Evolutionary conservation across 2,329 filamentous ascomycete species (phyloP).

Genomic region (Dactylellina haptotyla): DNA sequence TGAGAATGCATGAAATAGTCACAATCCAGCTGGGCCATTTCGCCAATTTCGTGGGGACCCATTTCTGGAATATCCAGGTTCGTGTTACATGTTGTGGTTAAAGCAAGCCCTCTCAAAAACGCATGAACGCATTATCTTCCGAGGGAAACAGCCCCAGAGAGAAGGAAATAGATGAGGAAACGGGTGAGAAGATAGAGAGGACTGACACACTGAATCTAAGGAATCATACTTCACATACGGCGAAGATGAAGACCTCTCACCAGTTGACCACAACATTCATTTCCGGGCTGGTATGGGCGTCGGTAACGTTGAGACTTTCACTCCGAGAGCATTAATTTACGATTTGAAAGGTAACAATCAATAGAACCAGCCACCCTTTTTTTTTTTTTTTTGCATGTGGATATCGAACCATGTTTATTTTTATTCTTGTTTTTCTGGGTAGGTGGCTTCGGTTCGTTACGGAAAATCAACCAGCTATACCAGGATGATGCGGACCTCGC

Average conservation of each 20-base stretch:
- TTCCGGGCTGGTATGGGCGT: constrained; percentile 84
- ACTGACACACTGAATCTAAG: constrained; percentile 64
- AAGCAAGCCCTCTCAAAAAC: constrained; percentile 8
- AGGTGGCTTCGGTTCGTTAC: constrained; percentile 84
- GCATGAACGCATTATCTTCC: too few species aligned
- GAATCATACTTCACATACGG: constrained; percentile 97
- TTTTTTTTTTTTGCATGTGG: too few species aligned
- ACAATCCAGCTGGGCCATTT: constrained; percentile 92
- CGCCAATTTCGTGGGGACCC: constrained; percentile 91
- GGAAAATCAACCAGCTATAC: constrained; percentile 89
- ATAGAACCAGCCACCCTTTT: constrained; percentile 4
- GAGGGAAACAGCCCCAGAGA: too few species aligned
- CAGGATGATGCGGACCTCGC: constrained; percentile 65
- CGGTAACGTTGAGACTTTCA: constrained; percentile 89
- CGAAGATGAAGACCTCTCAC: constrained; percentile 71
- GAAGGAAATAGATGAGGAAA: too few species aligned
- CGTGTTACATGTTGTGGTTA: background rate
- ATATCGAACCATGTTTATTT: background rate
- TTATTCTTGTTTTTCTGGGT: constrained; percentile 14
- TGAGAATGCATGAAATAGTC: constrained; percentile 87
- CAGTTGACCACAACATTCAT: constrained; percentile 84
- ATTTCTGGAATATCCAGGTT: constrained; percentile 83
- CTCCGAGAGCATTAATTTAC: constrained; percentile 90
- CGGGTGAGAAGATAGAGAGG: background rate
- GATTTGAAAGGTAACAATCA: constrained; percentile 77